Evolutionary conservation across 768 basidiomycete genomes (phyloP), one percentile per base, ranked within the genome.

Genomic region (Obba rivulosa): DNA sequence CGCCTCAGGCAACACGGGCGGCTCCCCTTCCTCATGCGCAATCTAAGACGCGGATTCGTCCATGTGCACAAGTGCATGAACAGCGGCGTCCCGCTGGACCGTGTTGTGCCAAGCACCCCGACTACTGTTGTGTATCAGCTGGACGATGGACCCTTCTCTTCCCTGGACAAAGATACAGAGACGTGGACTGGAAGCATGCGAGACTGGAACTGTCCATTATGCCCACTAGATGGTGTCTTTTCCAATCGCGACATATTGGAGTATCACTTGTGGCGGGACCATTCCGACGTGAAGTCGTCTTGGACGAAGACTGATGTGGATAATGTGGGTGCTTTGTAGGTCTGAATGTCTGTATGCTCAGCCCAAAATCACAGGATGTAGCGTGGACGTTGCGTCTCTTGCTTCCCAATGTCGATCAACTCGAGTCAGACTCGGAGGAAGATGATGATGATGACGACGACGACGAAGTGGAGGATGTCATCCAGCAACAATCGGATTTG

Each of bases 21-120:
- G 43, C 69, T 84, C 4, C 84, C 84, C 0, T 86, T 85, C 57
- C 66, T 83, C 18, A 65, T 60, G 22, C 76, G 79, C 10, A 79
- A 77, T 53, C 56, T 86, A 16, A 68, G 70, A 13, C 55, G 42
- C 2, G 77, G 78, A 1, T 85, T 85, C 57, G 51, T 46, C n/a
- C 34, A 51, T 17, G 68, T 67, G 18, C 85, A 81, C 57, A 52
- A 46, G 23, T 51, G 45, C 34, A 55, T 65, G 13, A 64, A 67
- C 9, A 57, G 83, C 22, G 65, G 68, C 3, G 65, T 65, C 17
- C 44, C 57, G 37, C 52, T 60, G 34, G 45, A 50, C 40, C 28
- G 28, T 13, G 28, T 31, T 5, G 13, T 7, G 28, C 28, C 28
- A 18, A 14, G 16, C 20, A 45, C 25, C 25, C 8, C 18, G 24